These are phyloP conservation scores for Fomitopsis palustris DNA, from an alignment of 1,284 basidiomycete species.

Conservation along the genomic window DNA sequence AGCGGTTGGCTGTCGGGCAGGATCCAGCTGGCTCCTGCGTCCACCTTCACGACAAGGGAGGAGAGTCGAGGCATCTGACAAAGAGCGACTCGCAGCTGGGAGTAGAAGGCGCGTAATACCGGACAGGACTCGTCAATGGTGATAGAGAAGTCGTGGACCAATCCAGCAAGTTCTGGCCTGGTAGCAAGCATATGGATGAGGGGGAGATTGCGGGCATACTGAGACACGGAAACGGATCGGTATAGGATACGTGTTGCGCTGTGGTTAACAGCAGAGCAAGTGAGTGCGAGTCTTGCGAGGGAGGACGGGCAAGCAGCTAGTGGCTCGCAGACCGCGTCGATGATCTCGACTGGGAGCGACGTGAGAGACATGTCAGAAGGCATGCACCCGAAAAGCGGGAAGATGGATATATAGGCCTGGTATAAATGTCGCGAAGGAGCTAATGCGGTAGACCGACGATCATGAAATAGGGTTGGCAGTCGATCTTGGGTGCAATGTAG, in stretches of 20 bases:
- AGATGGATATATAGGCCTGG: conserved; percentile 1
- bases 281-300: conserved; percentile 37
- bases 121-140: conserved; percentile 39
- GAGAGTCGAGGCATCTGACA: conserved; percentile 53
- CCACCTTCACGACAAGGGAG: conserved; percentile 54
- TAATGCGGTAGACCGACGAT: conserved; percentile 7
- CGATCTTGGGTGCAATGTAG: conserved; percentile 5
- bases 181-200: conserved; percentile 52
- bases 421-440: conserved; percentile 4
- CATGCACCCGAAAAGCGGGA: neutral
- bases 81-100: conserved; percentile 47
- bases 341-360: conserved; percentile 31
- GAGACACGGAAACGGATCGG: conserved; percentile 46
- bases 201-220: conserved; percentile 40
- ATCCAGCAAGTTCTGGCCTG: conserved; percentile 47
- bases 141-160: conserved; percentile 59
- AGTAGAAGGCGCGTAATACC: conserved; percentile 44
- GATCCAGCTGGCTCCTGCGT: conserved; percentile 49
- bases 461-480: conserved; percentile 8
- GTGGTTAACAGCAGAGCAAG: conserved; percentile 38
- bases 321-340: conserved; percentile 28
- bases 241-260: conserved; percentile 61
- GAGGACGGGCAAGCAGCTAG: conserved; percentile 22
- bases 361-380: conserved; percentile 22
- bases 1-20: conserved; percentile 30